A percentile compares a stretch with the other conserved stretches of the same genome.
phyloP scores from a whole-genome alignment of 2,329 filamentous ascomycete genomes.

The Ophiostoma perfectum region DNA sequence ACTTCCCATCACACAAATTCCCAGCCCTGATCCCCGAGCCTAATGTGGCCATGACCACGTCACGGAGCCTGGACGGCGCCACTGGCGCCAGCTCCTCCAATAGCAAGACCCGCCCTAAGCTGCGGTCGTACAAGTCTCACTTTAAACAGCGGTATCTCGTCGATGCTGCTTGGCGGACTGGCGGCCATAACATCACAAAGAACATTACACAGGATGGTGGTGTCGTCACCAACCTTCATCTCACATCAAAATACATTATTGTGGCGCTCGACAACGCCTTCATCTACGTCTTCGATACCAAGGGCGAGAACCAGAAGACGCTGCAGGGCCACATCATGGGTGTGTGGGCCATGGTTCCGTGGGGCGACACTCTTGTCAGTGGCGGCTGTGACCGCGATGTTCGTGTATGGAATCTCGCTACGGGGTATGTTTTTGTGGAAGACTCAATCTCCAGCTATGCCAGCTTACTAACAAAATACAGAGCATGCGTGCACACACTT shows the following conservation, averaged over 20 bases:
- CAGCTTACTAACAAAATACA: conserved; percentile 33
- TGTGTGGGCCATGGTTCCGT: conserved; percentile 99
- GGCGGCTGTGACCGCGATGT: conserved; percentile 96
- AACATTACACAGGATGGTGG: conserved; percentile 96
- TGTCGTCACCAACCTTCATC: conserved; percentile 89
- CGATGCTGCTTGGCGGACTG: conserved; percentile 92
- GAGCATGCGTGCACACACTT: conserved; percentile 71
- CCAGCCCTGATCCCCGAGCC: conserved; percentile 35
- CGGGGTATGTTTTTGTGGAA: conserved; percentile 58
- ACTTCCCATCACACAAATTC: conserved; percentile 18
- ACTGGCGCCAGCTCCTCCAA: conserved; percentile 24
- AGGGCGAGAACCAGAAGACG: conserved; percentile 81
- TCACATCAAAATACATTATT: conserved; percentile 94
- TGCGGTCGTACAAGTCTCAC: conserved; percentile 86
- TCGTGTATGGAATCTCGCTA: conserved; percentile 91
- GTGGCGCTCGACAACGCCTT: conserved; percentile 96
- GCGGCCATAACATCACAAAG: conserved; percentile 73
- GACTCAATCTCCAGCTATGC: background rate
- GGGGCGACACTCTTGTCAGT: conserved; percentile 90
- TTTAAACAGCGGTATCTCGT: conserved; percentile 98
- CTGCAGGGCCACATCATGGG: conserved; percentile 97
- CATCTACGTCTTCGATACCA: conserved; percentile 94
- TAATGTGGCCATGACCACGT: conserved; percentile 35
- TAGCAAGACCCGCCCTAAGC: conserved; percentile 49
- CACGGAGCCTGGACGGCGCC: conserved; percentile 54